These are phyloP conservation scores for Saccharomycopsis selenospora DNA, from an alignment of 805 yeast genomes.

Conservation along the genomic window DNA sequence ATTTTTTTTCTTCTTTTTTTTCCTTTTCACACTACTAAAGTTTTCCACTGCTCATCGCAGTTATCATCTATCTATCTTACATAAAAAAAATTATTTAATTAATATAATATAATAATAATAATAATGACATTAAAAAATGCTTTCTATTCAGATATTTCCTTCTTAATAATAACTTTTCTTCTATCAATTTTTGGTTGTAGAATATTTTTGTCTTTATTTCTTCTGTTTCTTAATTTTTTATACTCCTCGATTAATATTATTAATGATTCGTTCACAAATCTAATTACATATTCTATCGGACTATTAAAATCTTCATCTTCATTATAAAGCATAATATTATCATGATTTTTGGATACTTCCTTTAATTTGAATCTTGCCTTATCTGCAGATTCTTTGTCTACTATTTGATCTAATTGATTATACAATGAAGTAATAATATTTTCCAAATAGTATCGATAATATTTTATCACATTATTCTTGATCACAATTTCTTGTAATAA, in stretches of 20 bases:
- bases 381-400: neutral
- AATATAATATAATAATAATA: no score
- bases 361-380: neutral
- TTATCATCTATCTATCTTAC: no score
- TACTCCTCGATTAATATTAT: neutral
- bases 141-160: no score
- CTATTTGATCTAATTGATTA: neutral
- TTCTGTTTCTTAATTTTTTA: neutral
- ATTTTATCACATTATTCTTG: neutral
- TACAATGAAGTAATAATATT: neutral
- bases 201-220: neutral
- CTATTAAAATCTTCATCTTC: neutral
- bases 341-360: neutral
- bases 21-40: no score
- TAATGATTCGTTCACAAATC: slow-evolving; percentile 3
- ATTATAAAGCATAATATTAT: neutral
- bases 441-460: neutral
- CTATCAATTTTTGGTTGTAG: neutral
- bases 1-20: no score
- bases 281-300: neutral
- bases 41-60: no score
- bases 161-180: neutral
- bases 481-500: neutral
- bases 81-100: no score
- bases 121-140: no score